These are phyloP conservation scores for Phylloporus sp. DNA, from an alignment of 768 basidiomycete species.

Conservation along the genomic window DNA sequence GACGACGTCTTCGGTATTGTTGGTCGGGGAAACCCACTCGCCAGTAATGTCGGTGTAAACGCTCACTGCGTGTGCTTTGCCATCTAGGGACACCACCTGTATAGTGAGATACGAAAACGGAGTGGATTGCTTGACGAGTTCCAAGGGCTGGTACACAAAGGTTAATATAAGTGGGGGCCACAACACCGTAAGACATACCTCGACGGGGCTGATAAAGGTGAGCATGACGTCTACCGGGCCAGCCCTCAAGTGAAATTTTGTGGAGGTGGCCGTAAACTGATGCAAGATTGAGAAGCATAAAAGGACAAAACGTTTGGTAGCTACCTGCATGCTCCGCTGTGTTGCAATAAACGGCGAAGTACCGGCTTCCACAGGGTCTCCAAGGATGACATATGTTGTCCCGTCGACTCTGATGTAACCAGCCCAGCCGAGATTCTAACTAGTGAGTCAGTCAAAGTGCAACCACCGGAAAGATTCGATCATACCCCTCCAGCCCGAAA, in stretches of 20 bases:
- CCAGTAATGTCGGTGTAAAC: conserved; percentile 60
- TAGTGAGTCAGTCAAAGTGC: conserved; percentile 4
- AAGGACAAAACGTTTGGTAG: no score
- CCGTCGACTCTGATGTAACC: conserved; percentile 61
- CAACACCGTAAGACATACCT: conserved; percentile 36
- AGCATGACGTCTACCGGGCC: conserved; percentile 60
- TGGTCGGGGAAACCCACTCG: conserved; percentile 47
- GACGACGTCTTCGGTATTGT: conserved; percentile 45
- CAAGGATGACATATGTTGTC: conserved; percentile 51
- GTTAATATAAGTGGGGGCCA: neutral
- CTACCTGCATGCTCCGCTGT: no score
- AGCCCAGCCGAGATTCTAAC: conserved; percentile 59
- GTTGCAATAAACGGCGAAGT: conserved; percentile 41
- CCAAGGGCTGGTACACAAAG: conserved; percentile 41
- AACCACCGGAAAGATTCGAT: neutral
- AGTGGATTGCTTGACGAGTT: conserved; percentile 58
- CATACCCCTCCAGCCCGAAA: conserved; percentile 64
- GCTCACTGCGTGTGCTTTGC: conserved; percentile 46
- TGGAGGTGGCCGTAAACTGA: no score
- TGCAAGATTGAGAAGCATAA: no score
- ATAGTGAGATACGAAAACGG: conserved; percentile 59
- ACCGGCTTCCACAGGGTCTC: conserved; percentile 44
- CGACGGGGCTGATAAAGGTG: conserved; percentile 67
- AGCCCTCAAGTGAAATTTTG: no score
- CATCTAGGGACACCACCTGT: conserved; percentile 46